Evolutionary conservation across 1,139 yeast genomes (phyloP).

Genomic region (Magnusiomyces tetraspermus): DNA sequence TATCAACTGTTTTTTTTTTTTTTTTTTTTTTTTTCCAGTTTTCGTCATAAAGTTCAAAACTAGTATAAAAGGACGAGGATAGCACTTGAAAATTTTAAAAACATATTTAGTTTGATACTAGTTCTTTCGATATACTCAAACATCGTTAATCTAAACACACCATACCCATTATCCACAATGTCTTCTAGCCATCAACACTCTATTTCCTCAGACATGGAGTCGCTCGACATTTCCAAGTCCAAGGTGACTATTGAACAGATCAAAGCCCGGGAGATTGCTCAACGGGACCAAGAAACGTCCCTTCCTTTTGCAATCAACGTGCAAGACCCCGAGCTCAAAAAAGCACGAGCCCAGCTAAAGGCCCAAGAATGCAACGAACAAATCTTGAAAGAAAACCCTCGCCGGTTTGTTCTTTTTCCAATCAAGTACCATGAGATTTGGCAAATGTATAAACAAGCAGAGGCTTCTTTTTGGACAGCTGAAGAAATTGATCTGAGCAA

Average conservation of each 20-base stretch:
- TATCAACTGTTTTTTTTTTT: no score
- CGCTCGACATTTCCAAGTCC: background rate
- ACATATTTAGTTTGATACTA: no score
- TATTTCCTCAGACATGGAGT: background rate
- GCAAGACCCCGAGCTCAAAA: constrained; percentile 16
- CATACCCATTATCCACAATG: background rate
- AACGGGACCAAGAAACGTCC: constrained; percentile 14
- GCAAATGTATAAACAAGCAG: constrained; percentile 98
- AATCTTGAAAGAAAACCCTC: constrained; percentile 71
- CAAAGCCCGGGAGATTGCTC: constrained; percentile 16
- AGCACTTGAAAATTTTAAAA: no score
- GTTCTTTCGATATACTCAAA: no score
- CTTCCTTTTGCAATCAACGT: constrained; percentile 6
- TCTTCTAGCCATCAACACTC: background rate
- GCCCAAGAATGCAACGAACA: constrained; percentile 84
- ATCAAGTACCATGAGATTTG: constrained; percentile 95
- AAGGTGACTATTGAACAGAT: constrained; percentile 11
- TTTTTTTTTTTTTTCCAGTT: no score
- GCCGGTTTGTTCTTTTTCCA: constrained; percentile 92
- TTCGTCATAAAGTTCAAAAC: no score
- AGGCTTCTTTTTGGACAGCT: constrained; percentile 99
- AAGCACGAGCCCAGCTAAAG: constrained; percentile 41
- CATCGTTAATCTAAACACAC: no score
- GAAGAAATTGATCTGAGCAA: constrained; percentile 96
- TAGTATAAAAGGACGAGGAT: no score